phyloP scores from a whole-genome alignment of 169 alveolate species.

The Plasmodium coatneyi region DNA sequence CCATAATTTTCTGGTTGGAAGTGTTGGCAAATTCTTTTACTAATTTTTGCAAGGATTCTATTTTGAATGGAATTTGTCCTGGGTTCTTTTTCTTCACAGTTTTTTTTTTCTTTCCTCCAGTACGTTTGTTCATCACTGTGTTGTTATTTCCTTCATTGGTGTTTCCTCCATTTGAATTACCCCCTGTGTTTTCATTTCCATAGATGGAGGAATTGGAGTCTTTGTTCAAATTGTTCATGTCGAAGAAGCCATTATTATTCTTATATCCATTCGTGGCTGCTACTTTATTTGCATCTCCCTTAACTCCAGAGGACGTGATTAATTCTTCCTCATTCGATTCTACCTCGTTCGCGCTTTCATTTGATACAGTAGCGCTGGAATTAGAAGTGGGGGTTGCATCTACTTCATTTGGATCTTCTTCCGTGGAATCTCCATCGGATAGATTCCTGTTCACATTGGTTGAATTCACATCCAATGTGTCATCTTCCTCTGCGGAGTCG shows the following conservation, averaged over 20 bases:
- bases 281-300: neutral
- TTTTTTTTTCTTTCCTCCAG: neutral
- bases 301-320: neutral
- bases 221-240: neutral
- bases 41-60: slow-evolving; percentile 1
- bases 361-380: neutral
- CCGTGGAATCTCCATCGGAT: neutral
- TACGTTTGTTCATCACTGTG: neutral
- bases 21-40: neutral
- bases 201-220: neutral
- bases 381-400: neutral
- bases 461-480: neutral
- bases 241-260: neutral
- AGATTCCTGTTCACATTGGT: neutral
- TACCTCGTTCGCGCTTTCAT: neutral
- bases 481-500: neutral
- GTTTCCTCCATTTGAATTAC: neutral
- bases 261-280: neutral
- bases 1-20: neutral
- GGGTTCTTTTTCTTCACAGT: neutral
- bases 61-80: slow-evolving; percentile 17
- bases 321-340: neutral
- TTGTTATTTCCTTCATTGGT: neutral
- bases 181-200: neutral
- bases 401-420: neutral